Evolutionary conservation across 768 basidiomycete genomes (phyloP), one percentile per base, ranked within the genome.

Genomic region (Xerocomus brunneocitrinus): DNA sequence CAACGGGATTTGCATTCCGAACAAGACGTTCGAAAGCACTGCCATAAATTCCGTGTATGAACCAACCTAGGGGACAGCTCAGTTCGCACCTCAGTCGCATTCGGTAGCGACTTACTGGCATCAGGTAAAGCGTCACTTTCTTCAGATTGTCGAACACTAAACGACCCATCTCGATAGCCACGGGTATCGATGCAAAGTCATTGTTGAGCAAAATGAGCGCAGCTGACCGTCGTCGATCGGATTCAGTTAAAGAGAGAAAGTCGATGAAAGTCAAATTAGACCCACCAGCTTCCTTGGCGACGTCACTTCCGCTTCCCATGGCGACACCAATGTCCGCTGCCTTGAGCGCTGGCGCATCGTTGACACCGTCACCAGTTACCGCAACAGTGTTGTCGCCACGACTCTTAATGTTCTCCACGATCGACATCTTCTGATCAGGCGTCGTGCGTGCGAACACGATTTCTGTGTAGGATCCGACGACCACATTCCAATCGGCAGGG

Each of bases 11-110:
- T 82, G 83, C 62, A 84, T 78, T 48, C 83, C 83, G 28, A 83
- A 63, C 58, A 83, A 67, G 35, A 82, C 79, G 53, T 82, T 83
- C 44, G 76, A 54, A 10, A 84, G 69, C 48, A 85, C 79, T 0
- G 71, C 73, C 71, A 81, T 76, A 53, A 82, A 76, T 58, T 84
- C 81, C 16, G 80, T 77, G 69, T 82, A 85, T 22, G 77, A 77
- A 30, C 80, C 79, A n/a, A 78, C 75, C 69, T 77, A 56, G 19
- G 16, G 3, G 12, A 52, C 12, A 54, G 52, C 30, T 10, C 31
- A 32, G 31, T 8, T 39, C 14, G 9, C 5, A 19, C 19, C 6
- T 45, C 24, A 34, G 14, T 25, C 39, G 8, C 14, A 39, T 14
- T 47, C 14, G 25, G 34, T 9, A 47, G 13, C 16, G 10, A 58